Evolutionary conservation across 2,329 filamentous ascomycete species (phyloP).

Genomic region (Calonectria naviculata): DNA sequence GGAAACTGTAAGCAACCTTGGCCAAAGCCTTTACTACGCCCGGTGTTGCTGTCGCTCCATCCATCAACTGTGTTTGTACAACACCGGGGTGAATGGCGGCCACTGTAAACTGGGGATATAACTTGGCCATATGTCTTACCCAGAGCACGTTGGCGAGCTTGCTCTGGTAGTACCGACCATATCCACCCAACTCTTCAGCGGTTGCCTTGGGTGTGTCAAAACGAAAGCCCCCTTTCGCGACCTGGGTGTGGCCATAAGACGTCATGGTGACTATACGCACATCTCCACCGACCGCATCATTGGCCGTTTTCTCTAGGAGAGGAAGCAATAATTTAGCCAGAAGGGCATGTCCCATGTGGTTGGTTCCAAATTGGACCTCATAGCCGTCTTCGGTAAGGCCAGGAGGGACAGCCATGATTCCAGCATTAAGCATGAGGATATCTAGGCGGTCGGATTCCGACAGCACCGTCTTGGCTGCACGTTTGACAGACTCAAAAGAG

Average conservation of each 20-base stretch:
- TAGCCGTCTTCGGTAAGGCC: conserved; percentile 56
- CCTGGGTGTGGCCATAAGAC: conserved; percentile 38
- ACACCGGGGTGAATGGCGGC: conserved; percentile 23
- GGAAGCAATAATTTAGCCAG: conserved; percentile 52
- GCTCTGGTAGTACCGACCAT: conserved; percentile 23
- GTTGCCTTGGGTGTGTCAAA: conserved; percentile 42
- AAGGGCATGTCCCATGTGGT: conserved; percentile 61
- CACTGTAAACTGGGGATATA: conserved; percentile 20
- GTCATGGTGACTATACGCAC: conserved; percentile 45
- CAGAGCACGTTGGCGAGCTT: conserved; percentile 27
- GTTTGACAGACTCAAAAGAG: conserved; percentile 54
- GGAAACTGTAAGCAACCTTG: conserved; percentile 26
- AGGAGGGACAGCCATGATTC: conserved; percentile 50
- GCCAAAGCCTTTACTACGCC: conserved; percentile 17
- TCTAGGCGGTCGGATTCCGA: conserved; percentile 48
- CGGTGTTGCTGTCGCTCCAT: conserved; percentile 19
- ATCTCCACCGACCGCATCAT: conserved; percentile 25
- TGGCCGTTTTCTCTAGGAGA: conserved; percentile 41
- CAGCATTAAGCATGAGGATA: conserved; percentile 54
- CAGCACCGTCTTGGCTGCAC: conserved; percentile 50
- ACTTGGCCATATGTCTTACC: conserved; percentile 17
- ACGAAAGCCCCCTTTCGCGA: conserved; percentile 38
- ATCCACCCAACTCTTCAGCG: conserved; percentile 16
- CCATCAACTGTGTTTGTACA: conserved; percentile 25
- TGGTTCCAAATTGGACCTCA: conserved; percentile 61